Evolutionary conservation across 164 flowering plant genomes (phyloP), one percentile per base, ranked within the genome.

Genomic region (Vitis rupestris): DNA sequence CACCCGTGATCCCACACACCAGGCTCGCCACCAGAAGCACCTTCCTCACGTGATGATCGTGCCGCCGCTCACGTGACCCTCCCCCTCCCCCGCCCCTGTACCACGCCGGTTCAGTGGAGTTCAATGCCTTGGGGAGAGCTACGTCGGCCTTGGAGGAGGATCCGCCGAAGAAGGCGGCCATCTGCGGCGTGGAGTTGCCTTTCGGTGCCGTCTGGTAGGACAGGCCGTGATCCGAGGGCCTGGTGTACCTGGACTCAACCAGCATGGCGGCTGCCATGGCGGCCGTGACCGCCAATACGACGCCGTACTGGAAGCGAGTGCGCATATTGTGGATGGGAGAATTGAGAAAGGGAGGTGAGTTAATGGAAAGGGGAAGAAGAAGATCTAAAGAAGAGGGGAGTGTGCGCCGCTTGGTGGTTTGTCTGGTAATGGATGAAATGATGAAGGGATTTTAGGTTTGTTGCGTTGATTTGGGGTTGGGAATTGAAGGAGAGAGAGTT

Each of bases 1-100:
- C 75, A 72, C 87, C 90, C 16, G 82, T 70, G 16, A 75, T 56
- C 13, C 88, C 90, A 62, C 90, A 84, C 9, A 69, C 82, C 70
- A 80, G 19, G 73, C 82, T 84, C 11, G 80, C 78, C 65, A 79
- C 70, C 79, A 86, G 23, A 57, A 82, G 50, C 67, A 67, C 79
- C 48, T 56, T 52, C 78, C 72, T 78, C 81, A 80, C 75, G 51
- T 53, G 84, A 66, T 75, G 44, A 31, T 77, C 10, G 63, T 51
- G 11, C 75, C 58, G 2, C 57, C 52, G 31, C 52, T 15, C 44
- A 31, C 44, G 44, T 31, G 44, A 31, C 29, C 58, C 71, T 12
- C 31, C 64, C 30, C 65, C 59, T n/a, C 49, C 50, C 47, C 55
- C 19, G 47, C 23, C 48, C 9, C 29, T 9, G 77, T 59, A 62